Evolutionary conservation across 1,284 basidiomycete species (phyloP).

Genomic region (Fomes fomentarius): DNA sequence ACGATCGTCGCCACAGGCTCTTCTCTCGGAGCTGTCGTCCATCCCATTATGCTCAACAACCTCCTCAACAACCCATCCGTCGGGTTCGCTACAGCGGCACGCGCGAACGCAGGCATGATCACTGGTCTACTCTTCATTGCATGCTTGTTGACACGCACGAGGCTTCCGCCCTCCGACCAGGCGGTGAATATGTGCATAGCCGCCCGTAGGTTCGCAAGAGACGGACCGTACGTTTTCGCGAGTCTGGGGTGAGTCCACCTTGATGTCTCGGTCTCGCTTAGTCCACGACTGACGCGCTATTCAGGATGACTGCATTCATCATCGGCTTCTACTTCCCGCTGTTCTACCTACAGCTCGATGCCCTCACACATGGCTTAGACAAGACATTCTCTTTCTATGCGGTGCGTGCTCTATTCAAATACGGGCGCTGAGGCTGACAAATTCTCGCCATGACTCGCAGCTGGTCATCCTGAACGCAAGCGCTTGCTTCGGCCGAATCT

Average conservation of each 20-base stretch:
- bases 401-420: constrained; percentile 4
- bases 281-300: not conserved
- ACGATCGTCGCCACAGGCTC: constrained; percentile 47
- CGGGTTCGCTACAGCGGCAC: constrained; percentile 44
- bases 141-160: constrained; percentile 21
- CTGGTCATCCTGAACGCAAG: constrained; percentile 18
- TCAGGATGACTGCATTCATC: constrained; percentile 14
- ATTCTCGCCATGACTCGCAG: no score
- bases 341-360: constrained; percentile 25
- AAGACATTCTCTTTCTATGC: constrained; percentile 24
- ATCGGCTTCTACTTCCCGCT: constrained; percentile 19
- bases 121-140: constrained; percentile 19
- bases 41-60: constrained; percentile 55
- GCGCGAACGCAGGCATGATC: constrained; percentile 16
- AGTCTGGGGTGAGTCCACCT: constrained; percentile 17
- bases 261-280: no score
- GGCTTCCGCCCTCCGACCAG: constrained; percentile 3
- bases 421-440: no score
- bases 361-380: constrained; percentile 19
- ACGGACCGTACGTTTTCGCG: constrained; percentile 14
- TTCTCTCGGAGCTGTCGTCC: constrained; percentile 41
- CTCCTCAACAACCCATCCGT: constrained; percentile 37
- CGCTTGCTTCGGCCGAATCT: constrained; percentile 16
- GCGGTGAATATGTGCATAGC: constrained; percentile 2
- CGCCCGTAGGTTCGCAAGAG: constrained; percentile 8